Conservation (phyloP, 2,329 filamentous ascomycete species). For the Chrysosporium keratinophilum region DNA sequence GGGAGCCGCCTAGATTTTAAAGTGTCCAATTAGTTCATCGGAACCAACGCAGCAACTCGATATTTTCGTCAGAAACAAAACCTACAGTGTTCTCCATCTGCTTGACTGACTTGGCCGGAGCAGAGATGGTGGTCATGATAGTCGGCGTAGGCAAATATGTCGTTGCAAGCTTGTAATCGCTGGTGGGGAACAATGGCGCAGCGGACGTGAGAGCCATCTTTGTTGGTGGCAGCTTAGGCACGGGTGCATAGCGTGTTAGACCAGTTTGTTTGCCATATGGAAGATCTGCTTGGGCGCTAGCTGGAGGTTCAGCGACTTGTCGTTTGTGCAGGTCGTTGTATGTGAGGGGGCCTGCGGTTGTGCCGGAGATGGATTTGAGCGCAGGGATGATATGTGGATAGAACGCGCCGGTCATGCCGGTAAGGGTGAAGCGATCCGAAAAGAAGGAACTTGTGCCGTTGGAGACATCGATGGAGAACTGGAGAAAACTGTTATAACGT, state of each 20-base stretch:
- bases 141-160: constrained; percentile 40
- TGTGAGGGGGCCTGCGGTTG: constrained; percentile 18
- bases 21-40: not conserved
- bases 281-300: constrained; percentile 27
- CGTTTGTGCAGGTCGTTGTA: constrained; percentile 26
- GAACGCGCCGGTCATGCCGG: constrained; percentile 54
- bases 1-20: constrained; percentile 41
- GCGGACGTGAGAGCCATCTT: constrained; percentile 47
- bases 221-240: constrained; percentile 49
- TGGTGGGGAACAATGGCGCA: constrained; percentile 46
- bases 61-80: constrained; percentile 14
- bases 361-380: constrained; percentile 30
- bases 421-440: constrained; percentile 54
- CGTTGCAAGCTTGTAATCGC: constrained; percentile 43
- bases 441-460: constrained; percentile 49
- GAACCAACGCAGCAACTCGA: not conserved
- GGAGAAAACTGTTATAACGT: constrained; percentile 42
- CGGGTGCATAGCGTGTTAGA: constrained; percentile 50
- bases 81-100: constrained; percentile 52
- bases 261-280: constrained; percentile 50
- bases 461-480: constrained; percentile 47
- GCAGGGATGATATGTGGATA: constrained; percentile 32
- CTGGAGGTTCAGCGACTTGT: constrained; percentile 15
- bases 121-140: constrained; percentile 39
- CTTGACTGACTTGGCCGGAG: constrained; percentile 41